Evolutionary conservation across 225 moss, liverwort and hornwort genomes (phyloP).

Genomic region (Marchantia polymorpha): DNA sequence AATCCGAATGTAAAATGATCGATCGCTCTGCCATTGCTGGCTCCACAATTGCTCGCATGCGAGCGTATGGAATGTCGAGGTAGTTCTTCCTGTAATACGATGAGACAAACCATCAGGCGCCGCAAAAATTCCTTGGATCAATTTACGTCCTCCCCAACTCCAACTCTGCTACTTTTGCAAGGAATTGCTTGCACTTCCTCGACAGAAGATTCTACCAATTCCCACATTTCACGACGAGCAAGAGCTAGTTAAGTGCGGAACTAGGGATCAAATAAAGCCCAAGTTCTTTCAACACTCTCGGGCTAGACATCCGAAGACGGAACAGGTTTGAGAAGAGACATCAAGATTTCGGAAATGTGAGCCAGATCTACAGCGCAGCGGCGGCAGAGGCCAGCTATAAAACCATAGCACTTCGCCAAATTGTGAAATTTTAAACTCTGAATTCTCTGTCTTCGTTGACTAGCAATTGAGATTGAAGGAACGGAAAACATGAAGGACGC

Average conservation of each 20-base stretch:
- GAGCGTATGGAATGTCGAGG: constrained; percentile 58
- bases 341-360: not conserved
- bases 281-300: no score
- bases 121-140: no score
- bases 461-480: no score
- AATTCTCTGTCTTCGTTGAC: not conserved
- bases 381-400: no score
- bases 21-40: constrained; percentile 65
- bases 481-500: not conserved
- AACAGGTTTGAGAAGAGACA: not conserved
- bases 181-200: not conserved
- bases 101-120: not conserved
- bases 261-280: no score
- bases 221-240: not conserved
- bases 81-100: constrained; percentile 51
- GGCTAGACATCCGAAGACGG: not conserved
- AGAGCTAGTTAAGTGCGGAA: not conserved
- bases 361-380: not conserved
- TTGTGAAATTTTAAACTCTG: no score
- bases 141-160: no score
- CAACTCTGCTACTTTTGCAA: not conserved
- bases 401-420: no score
- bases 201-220: not conserved
- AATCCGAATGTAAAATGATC: constrained; percentile 55
- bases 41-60: constrained; percentile 59